These are phyloP conservation scores for Cercophora scortea DNA, from an alignment of 495 filamentous ascomycete species.

Conservation along the genomic window DNA sequence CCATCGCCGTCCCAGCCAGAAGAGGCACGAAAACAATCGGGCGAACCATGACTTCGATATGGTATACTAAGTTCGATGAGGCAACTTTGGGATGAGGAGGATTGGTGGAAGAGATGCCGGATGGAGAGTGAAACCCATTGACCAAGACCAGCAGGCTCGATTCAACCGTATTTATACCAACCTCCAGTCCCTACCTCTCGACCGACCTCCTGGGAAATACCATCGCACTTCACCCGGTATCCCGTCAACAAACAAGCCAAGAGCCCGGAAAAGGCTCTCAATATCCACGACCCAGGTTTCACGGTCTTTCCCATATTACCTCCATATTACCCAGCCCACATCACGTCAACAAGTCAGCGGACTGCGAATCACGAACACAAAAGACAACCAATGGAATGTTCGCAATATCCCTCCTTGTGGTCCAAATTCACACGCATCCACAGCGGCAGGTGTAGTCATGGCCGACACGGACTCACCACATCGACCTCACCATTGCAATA, in stretches of 20 bases:
- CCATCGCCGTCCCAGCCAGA: slow-evolving; percentile 2
- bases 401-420: background rate
- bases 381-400: background rate
- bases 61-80: background rate
- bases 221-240: slow-evolving; percentile 6
- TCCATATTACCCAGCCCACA: background rate
- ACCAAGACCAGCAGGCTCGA: background rate
- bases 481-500: too few species aligned
- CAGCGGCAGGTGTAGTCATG: too few species aligned
- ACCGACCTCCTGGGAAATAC: background rate
- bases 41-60: slow-evolving; percentile 1
- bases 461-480: too few species aligned
- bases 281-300: slow-evolving; percentile 17
- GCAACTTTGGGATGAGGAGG: background rate
- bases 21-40: slow-evolving; percentile 3
- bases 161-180: background rate
- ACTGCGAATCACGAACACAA: background rate
- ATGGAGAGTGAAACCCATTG: background rate
- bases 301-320: slow-evolving; percentile 11
- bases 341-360: background rate
- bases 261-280: slow-evolving; percentile 5
- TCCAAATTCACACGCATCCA: too few species aligned
- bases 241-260: slow-evolving; percentile 6
- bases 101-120: background rate
- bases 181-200: background rate